Evolutionary conservation across 2,329 filamentous ascomycete species (phyloP), one percentile per base, ranked within the genome.

Genomic region (Arthroderma sp.): DNA sequence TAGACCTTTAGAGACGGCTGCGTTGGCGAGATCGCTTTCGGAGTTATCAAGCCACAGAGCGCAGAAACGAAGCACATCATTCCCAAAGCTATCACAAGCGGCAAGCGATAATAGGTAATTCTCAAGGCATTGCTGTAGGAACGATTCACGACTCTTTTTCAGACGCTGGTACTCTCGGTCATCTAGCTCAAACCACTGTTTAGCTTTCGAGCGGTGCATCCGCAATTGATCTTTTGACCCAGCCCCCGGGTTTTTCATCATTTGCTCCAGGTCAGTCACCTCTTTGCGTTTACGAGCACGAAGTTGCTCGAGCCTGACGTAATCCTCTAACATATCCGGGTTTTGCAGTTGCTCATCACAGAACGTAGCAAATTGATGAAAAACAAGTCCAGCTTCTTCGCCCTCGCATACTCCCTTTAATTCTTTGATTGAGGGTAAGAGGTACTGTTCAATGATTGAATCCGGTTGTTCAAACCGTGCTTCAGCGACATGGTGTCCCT

Each of bases 311-410:
- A 95, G 74, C 38, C 91, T 80, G 29, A 78, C 77, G 48, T 94
- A 77, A 55, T 98, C 91, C 60, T 94, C 86, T 1, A 88, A 67
- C 31, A 81, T 79, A 53, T 94, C 86, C 1, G 82, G 76, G 56
- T 89, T 89, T 55, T 94, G 84, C 6, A 98, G 71, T 60, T 98
- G 91, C 56, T 87, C 80, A 59, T 98, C 89, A 56, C 93, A 98
- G 60, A 98, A 98, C 42, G 80, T 76, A 28, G 93, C 91, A 61
- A 96, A 96, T 55, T 94, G 85, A 59, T 95, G 87, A 56, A 87
- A 95, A 1, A 96, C 91, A 52, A 85, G 75, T 1, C 88, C 87
- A 2, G 88, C 84, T 48, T 89, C 84, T 38, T 74, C 71, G 1
- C 83, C 83, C 43, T 79, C 73, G 4, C 66, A 73, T 38, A 75